Evolutionary conservation across 441 rosid genomes (phyloP).

Genomic region (Geranium incanum): DNA sequence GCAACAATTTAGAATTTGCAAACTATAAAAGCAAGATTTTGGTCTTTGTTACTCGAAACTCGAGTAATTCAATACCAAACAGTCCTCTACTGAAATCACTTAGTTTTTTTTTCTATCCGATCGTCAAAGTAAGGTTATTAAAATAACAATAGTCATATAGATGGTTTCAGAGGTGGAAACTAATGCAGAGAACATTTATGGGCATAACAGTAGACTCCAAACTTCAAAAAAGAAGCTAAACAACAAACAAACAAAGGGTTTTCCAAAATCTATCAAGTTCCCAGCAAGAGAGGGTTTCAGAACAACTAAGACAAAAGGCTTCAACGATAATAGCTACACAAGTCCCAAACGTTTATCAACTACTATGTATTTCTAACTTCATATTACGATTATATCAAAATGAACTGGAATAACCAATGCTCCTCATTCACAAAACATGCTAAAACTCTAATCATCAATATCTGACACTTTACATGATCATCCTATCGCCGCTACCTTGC

Average conservation of each 20-base stretch:
- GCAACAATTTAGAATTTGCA: not conserved
- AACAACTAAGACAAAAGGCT: not conserved
- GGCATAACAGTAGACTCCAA: not conserved
- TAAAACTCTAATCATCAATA: not conserved
- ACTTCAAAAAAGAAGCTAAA: not conserved
- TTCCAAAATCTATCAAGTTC: slow-evolving; percentile 1
- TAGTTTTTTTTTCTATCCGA: not conserved
- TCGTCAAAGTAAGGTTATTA: not conserved
- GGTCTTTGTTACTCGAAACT: not conserved
- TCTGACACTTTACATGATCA: not conserved
- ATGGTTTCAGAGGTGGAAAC: not conserved
- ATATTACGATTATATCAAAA: not conserved
- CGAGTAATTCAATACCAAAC: not conserved
- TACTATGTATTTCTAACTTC: not conserved
- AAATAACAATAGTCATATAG: not conserved
- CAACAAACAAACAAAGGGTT: not conserved
- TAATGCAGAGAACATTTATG: not conserved
- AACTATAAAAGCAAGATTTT: not conserved
- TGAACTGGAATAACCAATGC: not conserved
- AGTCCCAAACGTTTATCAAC: no score
- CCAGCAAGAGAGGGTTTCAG: not conserved
- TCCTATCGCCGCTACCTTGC: not conserved
- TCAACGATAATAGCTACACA: no score
- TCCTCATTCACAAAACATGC: not conserved
- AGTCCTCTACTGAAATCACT: not conserved